Base-by-base conservation (phyloP, 805 yeast genomes). In the Wickerhamomyces rabaulensis region DNA sequence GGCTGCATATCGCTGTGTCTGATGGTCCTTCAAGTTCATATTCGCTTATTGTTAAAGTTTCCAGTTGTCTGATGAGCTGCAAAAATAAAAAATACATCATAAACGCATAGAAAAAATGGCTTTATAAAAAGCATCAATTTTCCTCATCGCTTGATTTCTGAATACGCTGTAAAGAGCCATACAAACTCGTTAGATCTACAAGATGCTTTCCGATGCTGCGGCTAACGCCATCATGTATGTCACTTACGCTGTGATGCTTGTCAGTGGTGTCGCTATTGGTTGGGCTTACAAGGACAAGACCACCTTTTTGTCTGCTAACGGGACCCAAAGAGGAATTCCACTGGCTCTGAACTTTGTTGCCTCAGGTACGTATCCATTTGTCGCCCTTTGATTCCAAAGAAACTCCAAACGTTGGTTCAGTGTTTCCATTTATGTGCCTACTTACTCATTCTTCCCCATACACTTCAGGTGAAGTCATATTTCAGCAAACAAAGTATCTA, bases 271-370 rank as follows among this genome's bases (percentile, higher is more conserved):
- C 1, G 69, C 60, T 4, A 71, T 81, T 15, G 95, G 96, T 0
- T 84, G 75, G 69, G 75, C 65, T 52, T 73, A 74, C 33, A 70
- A 75, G 43, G 71, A 74, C 38, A 68, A 71, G 39, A 71, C 74
- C 37, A 75, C 80, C 6, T 91, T 87, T 59, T 66, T 90, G 45
- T 75, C 90, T 2, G 82, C 91, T 3, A 87, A 90, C 66, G 84
- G 94, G 12, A 80, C 96, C 1, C 91, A 87, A 57, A 73, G 73
- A 39, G 95, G 89, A 29, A 37, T 88, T 15, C 96, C 96, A 1
- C 69, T 91, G 55, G 86, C 96, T 2, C 71, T 91, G 50, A 91
- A 91, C 64, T 91, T 91, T 62, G 80, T 91, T 45, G 97, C 97
- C 43, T 82, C 95, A 54, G 95, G 95, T 78, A 74, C 67, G 92